Conservation (phyloP, 202 grass and related monocot species). For the Schoenoplectus tabernaemontani region DNA sequence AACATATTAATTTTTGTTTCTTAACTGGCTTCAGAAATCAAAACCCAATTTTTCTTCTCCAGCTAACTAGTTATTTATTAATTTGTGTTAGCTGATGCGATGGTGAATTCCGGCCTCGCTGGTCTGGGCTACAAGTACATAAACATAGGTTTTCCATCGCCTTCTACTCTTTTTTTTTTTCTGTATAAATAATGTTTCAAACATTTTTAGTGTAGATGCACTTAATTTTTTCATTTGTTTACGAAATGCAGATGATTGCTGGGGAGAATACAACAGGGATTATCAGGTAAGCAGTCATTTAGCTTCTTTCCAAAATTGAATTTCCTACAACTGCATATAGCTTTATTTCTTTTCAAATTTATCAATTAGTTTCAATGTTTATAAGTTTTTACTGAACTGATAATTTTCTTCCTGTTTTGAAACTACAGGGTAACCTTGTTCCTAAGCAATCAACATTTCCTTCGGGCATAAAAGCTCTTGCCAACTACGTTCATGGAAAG, state of each 20-base stretch:
- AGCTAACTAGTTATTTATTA: slow-evolving; percentile 1
- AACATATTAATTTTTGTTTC: neutral
- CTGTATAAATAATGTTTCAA: neutral
- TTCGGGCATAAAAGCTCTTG: slow-evolving; percentile 75
- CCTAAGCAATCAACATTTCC: slow-evolving; percentile 60
- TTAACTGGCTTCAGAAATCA: neutral
- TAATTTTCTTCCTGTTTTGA: neutral
- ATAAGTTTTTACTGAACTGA: neutral
- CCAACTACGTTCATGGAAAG: slow-evolving; percentile 81
- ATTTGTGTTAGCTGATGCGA: slow-evolving; percentile 72
- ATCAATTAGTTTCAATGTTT: neutral
- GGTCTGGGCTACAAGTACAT: slow-evolving; percentile 69
- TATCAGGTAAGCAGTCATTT: slow-evolving; percentile 42
- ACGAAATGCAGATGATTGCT: slow-evolving; percentile 92
- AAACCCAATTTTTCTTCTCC: neutral
- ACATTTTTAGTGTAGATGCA: neutral
- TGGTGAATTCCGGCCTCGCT: slow-evolving; percentile 70
- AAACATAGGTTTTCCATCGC: slow-evolving; percentile 51
- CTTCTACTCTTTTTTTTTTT: neutral
- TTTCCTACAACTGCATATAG: neutral
- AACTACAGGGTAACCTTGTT: slow-evolving; percentile 65
- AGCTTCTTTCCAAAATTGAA: neutral
- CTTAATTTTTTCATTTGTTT: neutral
- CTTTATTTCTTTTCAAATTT: neutral
- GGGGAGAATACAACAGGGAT: slow-evolving; percentile 68